Evolutionary conservation across 2,329 filamentous ascomycete species (phyloP).

Genomic region (Sporothrix luriei): DNA sequence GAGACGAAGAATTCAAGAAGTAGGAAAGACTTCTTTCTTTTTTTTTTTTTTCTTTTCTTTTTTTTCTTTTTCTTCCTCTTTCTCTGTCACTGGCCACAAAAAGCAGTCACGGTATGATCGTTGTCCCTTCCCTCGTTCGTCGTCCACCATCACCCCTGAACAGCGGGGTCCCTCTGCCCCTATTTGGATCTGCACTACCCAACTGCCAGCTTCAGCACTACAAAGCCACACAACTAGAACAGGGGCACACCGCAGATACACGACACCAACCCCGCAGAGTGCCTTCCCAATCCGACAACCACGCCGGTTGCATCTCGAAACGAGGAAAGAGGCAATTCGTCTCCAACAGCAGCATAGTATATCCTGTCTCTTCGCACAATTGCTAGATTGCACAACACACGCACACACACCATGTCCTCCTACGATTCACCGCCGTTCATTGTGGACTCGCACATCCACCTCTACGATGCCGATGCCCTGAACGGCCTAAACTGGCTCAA

Average conservation of each 20-base stretch:
- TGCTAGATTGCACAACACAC: background rate
- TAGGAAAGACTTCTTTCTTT: too few relatives aligned
- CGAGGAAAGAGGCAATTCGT: background rate
- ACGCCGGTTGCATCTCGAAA: background rate
- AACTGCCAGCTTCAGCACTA: conserved; percentile 14
- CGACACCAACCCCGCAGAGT: conserved; percentile 20
- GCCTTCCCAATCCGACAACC: conserved; percentile 7
- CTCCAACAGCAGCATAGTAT: background rate
- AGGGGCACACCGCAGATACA: conserved; percentile 2
- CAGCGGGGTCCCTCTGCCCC: conserved; percentile 20
- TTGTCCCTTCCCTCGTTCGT: background rate
- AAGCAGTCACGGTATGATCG: background rate
- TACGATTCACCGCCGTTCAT: conserved; percentile 48
- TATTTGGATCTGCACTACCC: conserved; percentile 14
- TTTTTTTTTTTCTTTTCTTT: background rate
- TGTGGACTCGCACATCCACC: conserved; percentile 90
- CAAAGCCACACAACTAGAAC: background rate
- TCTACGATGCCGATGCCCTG: conserved; percentile 72
- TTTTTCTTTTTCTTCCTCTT: background rate
- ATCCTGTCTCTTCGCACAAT: background rate
- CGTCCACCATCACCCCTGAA: too few relatives aligned
- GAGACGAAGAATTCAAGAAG: background rate
- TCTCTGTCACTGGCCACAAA: background rate
- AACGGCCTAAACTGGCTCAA: conserved; percentile 70
- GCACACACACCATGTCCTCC: conserved; percentile 30